Conservation (phyloP, 2,329 filamentous ascomycete species). For the Trichophyton benhamiae region DNA sequence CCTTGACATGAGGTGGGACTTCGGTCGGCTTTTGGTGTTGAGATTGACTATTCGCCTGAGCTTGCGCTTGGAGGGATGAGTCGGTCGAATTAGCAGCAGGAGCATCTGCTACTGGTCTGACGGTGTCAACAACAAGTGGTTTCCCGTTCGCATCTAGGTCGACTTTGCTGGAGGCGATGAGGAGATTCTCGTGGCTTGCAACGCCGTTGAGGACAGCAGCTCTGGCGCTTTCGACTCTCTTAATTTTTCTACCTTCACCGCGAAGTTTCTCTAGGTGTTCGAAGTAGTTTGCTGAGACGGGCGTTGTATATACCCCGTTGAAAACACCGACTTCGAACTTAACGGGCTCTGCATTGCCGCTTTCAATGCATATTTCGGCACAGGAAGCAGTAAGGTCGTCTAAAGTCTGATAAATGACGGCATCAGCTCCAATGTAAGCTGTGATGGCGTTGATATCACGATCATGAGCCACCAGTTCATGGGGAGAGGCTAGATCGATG, state of each 20-base stretch:
- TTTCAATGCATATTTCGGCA: constrained; percentile 50
- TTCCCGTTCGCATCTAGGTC: constrained; percentile 45
- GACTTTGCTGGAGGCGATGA: constrained; percentile 51
- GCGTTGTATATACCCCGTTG: constrained; percentile 73
- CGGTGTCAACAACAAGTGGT: constrained; percentile 21
- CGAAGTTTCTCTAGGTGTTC: constrained; percentile 61
- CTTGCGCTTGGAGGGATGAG: not conserved
- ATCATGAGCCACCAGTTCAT: constrained; percentile 59
- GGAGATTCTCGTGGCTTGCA: constrained; percentile 48
- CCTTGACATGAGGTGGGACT: constrained; percentile 32
- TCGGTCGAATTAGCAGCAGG: not conserved
- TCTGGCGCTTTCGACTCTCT: constrained; percentile 52
- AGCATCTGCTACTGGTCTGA: constrained; percentile 37
- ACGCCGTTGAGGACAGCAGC: constrained; percentile 52
- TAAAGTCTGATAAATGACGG: constrained; percentile 65
- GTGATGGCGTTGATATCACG: constrained; percentile 51
- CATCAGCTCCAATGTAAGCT: constrained; percentile 58
- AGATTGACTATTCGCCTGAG: not conserved
- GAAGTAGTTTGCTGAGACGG: constrained; percentile 69
- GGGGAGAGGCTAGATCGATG: constrained; percentile 60
- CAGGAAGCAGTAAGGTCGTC: constrained; percentile 71
- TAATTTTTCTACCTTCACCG: constrained; percentile 56
- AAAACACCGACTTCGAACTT: constrained; percentile 89
- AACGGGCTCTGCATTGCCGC: constrained; percentile 40
- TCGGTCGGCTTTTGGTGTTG: constrained; percentile 7